phyloP scores from a whole-genome alignment of 78 protist species.

The Polysphondylium violaceum region DNA sequence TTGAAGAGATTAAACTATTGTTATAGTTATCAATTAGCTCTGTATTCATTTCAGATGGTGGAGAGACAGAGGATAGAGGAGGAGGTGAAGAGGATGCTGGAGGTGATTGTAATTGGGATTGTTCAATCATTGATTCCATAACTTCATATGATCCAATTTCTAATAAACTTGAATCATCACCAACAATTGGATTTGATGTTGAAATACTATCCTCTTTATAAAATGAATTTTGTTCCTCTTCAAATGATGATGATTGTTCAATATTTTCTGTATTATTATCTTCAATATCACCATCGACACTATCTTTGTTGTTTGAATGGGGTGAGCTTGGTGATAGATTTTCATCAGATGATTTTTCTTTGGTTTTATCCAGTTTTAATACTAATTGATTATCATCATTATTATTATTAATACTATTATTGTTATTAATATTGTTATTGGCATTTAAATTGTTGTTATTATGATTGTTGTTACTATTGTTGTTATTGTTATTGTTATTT shows the following conservation, averaged over 20 bases:
- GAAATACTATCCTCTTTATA: slow-evolving; percentile 20
- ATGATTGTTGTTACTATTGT: slow-evolving; percentile 23
- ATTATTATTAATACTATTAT: neutral
- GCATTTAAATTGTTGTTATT: slow-evolving; percentile 10
- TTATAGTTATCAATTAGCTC: no score
- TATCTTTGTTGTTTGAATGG: no score
- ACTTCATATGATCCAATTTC: neutral
- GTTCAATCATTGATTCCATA: neutral
- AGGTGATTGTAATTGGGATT: slow-evolving; percentile 16
- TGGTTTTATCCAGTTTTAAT: neutral
- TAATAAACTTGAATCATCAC: neutral
- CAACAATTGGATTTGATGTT: neutral
- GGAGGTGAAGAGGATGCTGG: no score
- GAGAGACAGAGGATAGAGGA: no score
- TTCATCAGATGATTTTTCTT: neutral
- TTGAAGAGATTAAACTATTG: neutral
- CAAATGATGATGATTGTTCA: neutral
- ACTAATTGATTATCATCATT: neutral
- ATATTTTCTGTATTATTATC: neutral
- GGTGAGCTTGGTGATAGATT: slow-evolving; percentile 10
- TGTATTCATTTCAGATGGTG: no score
- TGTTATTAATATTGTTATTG: slow-evolving; percentile 47
- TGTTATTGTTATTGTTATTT: slow-evolving; percentile 10
- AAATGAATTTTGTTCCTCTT: slow-evolving; percentile 12
- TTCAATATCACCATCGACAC: neutral